Conservation (phyloP, 441 rosid genomes). For the Eutrema salsugineum region DNA sequence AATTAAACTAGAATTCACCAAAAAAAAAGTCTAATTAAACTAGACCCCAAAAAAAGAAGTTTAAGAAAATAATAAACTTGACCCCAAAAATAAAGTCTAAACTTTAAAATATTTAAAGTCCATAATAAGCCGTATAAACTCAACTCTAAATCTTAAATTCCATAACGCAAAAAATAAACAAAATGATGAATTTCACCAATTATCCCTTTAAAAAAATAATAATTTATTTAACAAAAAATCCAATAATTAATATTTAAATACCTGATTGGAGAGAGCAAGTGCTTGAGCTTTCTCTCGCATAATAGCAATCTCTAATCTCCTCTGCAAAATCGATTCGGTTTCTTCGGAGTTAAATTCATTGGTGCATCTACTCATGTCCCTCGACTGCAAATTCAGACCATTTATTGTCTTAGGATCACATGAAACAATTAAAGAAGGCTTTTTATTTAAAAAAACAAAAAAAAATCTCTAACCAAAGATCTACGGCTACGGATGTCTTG, state of each 20-base stretch:
- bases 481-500: constrained; percentile 77
- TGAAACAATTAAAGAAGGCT: neutral
- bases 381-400: constrained; percentile 45
- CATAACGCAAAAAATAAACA: too few species aligned
- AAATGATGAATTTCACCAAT: too few species aligned
- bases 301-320: constrained; percentile 58
- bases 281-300: constrained; percentile 66
- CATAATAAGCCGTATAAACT: too few species aligned
- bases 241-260: neutral
- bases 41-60: too few species aligned
- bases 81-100: too few species aligned
- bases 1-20: too few species aligned
- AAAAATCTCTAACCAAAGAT: constrained; percentile 49
- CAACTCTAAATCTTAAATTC: too few species aligned
- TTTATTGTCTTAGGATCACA: neutral
- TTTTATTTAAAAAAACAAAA: neutral
- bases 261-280: constrained; percentile 72
- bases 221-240: too few species aligned
- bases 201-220: too few species aligned
- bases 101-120: too few species aligned
- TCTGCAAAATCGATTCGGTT: constrained; percentile 66
- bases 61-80: too few species aligned
- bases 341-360: constrained; percentile 72
- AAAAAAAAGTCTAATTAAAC: too few species aligned
- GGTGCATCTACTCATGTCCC: constrained; percentile 69